A percentile compares a stretch with the other conserved stretches of the same genome.
Evolutionary conservation across 73 alveolate genomes (phyloP).

Genomic region (Paramecium primaurelia): DNA sequence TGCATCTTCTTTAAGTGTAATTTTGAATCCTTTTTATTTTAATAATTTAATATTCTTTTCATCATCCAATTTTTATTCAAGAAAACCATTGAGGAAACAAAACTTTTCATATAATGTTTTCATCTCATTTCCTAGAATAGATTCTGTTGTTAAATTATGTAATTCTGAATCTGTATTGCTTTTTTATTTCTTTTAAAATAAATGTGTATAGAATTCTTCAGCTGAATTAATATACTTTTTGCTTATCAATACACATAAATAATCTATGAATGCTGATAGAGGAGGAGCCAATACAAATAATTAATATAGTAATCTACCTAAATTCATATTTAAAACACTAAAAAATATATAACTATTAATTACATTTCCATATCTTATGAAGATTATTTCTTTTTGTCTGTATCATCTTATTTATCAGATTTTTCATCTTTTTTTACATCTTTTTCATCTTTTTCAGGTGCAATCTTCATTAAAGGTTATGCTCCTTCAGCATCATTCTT

Average conservation of each 20-base stretch:
- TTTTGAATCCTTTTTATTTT: constrained; percentile 43
- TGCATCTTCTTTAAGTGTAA: constrained; percentile 50
- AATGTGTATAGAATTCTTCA: constrained; percentile 50
- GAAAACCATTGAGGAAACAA: constrained; percentile 50
- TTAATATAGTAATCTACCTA: constrained; percentile 15
- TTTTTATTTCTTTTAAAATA: constrained; percentile 47
- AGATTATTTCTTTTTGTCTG: neutral
- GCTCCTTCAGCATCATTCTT: constrained; percentile 8
- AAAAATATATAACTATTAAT: neutral
- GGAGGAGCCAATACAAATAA: constrained; percentile 58
- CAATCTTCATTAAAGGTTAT: neutral
- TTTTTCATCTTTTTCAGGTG: neutral
- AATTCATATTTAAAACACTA: neutral
- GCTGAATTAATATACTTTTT: constrained; percentile 49
- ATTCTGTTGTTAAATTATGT: constrained; percentile 51
- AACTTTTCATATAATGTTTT: constrained; percentile 58
- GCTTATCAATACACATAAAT: constrained; percentile 36
- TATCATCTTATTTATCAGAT: neutral
- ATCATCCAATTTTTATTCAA: constrained; percentile 57
- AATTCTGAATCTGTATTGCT: constrained; percentile 19
- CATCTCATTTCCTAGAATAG: constrained; percentile 60
- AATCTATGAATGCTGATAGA: constrained; percentile 57
- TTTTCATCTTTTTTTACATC: neutral
- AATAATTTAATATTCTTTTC: constrained; percentile 38
- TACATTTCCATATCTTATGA: constrained; percentile 50